Percentiles rank a stretch among this genome's conserved stretches.
These are phyloP conservation scores for Nannizzia gypsea DNA, from an alignment of 2,329 filamentous ascomycete species.

Conservation along the genomic window DNA sequence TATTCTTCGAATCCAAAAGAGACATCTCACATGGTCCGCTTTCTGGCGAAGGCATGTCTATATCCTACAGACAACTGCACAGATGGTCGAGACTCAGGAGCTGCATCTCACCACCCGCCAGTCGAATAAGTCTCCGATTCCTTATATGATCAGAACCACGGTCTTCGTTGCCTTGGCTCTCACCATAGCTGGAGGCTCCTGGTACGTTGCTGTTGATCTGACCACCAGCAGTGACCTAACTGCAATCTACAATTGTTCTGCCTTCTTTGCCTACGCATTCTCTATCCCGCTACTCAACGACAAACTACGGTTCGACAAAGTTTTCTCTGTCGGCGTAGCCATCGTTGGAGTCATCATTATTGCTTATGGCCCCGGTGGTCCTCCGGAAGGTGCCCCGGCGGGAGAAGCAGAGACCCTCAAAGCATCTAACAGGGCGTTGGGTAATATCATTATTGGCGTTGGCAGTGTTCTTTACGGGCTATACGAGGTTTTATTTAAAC, in stretches of 20 bases:
- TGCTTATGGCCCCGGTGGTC: slow-evolving; percentile 70
- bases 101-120: slow-evolving; percentile 47
- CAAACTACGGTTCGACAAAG: slow-evolving; percentile 71
- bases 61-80: slow-evolving; percentile 53
- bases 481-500: slow-evolving; percentile 96
- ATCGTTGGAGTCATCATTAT: slow-evolving; percentile 88
- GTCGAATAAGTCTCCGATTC: slow-evolving; percentile 41
- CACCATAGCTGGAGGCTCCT: slow-evolving; percentile 81
- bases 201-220: slow-evolving; percentile 90
- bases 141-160: slow-evolving; percentile 69
- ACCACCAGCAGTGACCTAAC: slow-evolving; percentile 90
- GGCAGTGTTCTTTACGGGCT: slow-evolving; percentile 90
- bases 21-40: slow-evolving; percentile 62
- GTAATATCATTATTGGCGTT: slow-evolving; percentile 83
- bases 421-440: slow-evolving; percentile 58
- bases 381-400: slow-evolving; percentile 36
- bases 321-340: slow-evolving; percentile 72
- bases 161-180: slow-evolving; percentile 72
- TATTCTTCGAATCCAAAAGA: slow-evolving; percentile 67
- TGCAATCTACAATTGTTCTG: slow-evolving; percentile 97
- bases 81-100: slow-evolving; percentile 76
- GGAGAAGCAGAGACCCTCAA: slow-evolving; percentile 30
- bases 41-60: slow-evolving; percentile 71
- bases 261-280: slow-evolving; percentile 97
- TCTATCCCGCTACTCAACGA: slow-evolving; percentile 83